These are phyloP conservation scores for Alternaria rosae DNA, from an alignment of 2,329 filamentous ascomycete genomes.

Conservation along the genomic window DNA sequence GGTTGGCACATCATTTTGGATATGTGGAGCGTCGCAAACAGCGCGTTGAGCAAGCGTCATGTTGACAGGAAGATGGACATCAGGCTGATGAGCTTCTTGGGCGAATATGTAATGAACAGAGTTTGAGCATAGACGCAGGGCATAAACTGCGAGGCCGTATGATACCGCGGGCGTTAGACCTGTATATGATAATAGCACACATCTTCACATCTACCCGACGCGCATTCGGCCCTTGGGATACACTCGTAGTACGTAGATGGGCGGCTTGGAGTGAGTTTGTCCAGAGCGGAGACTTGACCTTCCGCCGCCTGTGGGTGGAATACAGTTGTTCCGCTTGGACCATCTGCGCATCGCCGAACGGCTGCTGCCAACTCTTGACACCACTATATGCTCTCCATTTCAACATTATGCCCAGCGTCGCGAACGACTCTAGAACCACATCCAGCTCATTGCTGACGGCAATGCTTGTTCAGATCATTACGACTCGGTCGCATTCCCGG, in stretches of 20 bases:
- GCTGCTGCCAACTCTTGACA: background rate
- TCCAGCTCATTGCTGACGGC: background rate
- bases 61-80: slow-evolving; percentile 3
- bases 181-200: background rate
- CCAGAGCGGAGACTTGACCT: background rate
- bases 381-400: background rate
- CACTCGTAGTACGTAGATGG: background rate
- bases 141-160: slow-evolving; percentile 3
- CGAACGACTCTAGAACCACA: background rate
- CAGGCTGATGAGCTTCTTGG: background rate
- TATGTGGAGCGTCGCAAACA: slow-evolving; percentile 9
- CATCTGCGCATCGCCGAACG: background rate
- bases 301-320: background rate
- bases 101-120: slow-evolving; percentile 8
- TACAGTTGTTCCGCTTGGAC: background rate
- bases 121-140: slow-evolving; percentile 6
- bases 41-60: slow-evolving; percentile 2
- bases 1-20: slow-evolving; percentile 23
- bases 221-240: background rate
- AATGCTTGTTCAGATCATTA: background rate
- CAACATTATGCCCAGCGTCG: background rate
- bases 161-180: slow-evolving; percentile 2
- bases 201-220: background rate
- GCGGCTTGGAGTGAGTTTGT: background rate
- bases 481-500: slow-evolving; percentile 12